phyloP scores from a whole-genome alignment of 2,329 filamentous ascomycete species.

The Talaromyces islandicus region DNA sequence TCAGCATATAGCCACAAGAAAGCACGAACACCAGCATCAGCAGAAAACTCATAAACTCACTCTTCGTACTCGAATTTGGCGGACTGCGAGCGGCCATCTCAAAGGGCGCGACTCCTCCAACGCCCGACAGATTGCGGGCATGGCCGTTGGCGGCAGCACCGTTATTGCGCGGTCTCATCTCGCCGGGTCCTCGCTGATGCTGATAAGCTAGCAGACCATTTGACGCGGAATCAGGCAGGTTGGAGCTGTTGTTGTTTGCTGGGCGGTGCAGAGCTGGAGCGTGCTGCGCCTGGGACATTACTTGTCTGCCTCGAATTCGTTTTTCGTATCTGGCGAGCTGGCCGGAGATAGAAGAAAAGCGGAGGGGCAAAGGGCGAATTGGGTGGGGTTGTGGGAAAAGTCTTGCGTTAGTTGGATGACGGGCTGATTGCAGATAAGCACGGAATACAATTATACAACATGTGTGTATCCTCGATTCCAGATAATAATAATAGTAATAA shows the following conservation, averaged over 20 bases:
- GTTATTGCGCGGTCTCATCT: conserved; percentile 29
- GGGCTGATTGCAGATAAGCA: neutral
- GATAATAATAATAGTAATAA: too few species aligned
- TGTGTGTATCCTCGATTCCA: too few species aligned
- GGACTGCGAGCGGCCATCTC: conserved; percentile 43
- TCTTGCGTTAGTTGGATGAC: neutral
- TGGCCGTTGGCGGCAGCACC: conserved; percentile 27
- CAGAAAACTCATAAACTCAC: conserved; percentile 15
- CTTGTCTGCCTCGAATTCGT: neutral
- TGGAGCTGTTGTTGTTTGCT: conserved; percentile 11
- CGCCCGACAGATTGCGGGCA: conserved; percentile 31
- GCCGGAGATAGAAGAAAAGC: neutral
- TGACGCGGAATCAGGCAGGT: conserved; percentile 11
- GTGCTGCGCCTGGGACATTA: neutral
- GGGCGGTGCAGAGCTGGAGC: neutral
- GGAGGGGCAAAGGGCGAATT: neutral
- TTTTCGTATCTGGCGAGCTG: neutral
- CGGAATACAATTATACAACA: too few species aligned
- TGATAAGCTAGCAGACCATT: conserved; percentile 19
- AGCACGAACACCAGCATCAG: neutral
- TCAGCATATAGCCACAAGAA: neutral
- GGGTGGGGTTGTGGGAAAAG: neutral
- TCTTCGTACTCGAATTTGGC: conserved; percentile 40
- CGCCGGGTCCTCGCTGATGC: conserved; percentile 20
- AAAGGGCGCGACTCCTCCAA: conserved; percentile 26